Evolutionary conservation across 2,329 filamentous ascomycete genomes (phyloP).

Genomic region (Dryadomyces quercus-mongolicae): DNA sequence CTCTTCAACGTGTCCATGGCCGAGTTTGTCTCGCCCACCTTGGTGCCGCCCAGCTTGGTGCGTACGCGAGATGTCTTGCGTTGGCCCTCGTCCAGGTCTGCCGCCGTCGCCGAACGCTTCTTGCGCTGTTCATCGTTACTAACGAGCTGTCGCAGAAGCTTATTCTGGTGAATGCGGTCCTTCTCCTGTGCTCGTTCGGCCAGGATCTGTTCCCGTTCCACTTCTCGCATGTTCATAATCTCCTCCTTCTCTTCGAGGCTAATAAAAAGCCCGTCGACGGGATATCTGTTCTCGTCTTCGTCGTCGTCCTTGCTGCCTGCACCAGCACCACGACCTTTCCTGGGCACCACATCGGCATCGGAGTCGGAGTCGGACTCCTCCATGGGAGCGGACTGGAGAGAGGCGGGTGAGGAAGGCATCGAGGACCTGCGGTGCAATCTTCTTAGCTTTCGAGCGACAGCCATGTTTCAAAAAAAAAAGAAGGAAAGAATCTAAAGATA

Average conservation of each 20-base stretch:
- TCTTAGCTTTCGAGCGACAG: background rate
- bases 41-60: constrained; percentile 52
- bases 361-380: constrained; percentile 77
- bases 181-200: constrained; percentile 78
- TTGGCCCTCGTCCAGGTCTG: constrained; percentile 66
- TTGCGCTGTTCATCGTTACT: constrained; percentile 53
- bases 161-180: constrained; percentile 70
- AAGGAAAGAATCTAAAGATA: too few relatives aligned
- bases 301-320: constrained; percentile 21
- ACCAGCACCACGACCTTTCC: constrained; percentile 3
- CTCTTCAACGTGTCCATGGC: constrained; percentile 60
- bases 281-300: constrained; percentile 58
- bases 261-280: constrained; percentile 76
- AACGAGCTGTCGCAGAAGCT: constrained; percentile 67
- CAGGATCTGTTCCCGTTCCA: constrained; percentile 81
- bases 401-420: constrained; percentile 56
- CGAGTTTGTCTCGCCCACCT: constrained; percentile 54
- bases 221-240: constrained; percentile 78
- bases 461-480: background rate
- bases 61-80: constrained; percentile 64
- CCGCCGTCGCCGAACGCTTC: constrained; percentile 67
- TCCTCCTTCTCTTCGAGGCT: constrained; percentile 61
- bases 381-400: constrained; percentile 75
- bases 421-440: constrained; percentile 40
- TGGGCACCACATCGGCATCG: constrained; percentile 36